Percentiles rank a stretch among this genome's conserved stretches.
Conservation (phyloP, 108 stramenopile species). For the Skeletonema grethae region DNA sequence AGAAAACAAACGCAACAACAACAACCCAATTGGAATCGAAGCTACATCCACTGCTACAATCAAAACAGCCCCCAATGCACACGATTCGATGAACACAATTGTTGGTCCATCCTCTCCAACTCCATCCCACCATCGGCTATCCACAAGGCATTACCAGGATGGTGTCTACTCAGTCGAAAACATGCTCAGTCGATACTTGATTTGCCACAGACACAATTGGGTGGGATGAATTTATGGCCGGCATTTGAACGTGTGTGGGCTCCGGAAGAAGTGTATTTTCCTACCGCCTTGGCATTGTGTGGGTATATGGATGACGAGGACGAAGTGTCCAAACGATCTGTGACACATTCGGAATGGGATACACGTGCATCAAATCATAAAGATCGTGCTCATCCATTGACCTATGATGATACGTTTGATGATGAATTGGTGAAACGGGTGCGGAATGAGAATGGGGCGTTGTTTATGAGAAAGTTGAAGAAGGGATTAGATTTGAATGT, state of each 20-base stretch:
- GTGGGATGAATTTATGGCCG: conserved; percentile 54
- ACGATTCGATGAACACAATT: conserved; percentile 60
- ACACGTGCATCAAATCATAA: conserved; percentile 39
- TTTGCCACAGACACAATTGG: conserved; percentile 37
- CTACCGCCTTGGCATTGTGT: conserved; percentile 46
- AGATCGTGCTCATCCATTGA: conserved; percentile 58
- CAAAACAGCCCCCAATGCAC: conserved; percentile 42
- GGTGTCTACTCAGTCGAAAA: conserved; percentile 56
- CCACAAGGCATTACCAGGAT: conserved; percentile 61
- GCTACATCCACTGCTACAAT: conserved; percentile 48
- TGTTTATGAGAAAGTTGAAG: conserved; percentile 59
- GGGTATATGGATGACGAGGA: conserved; percentile 27
- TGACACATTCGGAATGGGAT: conserved; percentile 59
- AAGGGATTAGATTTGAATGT: conserved; percentile 20
- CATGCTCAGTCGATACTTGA: conserved; percentile 52
- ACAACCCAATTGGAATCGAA: conserved; percentile 32
- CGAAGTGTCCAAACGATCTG: conserved; percentile 14
- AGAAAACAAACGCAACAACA: no score
- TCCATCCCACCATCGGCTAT: conserved; percentile 42
- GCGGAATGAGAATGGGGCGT: conserved; percentile 39
- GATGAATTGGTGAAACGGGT: conserved; percentile 26
- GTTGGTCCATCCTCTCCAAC: conserved; percentile 42
- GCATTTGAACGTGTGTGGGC: conserved; percentile 62
- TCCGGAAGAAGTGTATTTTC: conserved; percentile 63
- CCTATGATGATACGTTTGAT: conserved; percentile 53